Evolutionary conservation across 106 monocot species (phyloP).

Genomic region (Platanthera zijinensis): DNA sequence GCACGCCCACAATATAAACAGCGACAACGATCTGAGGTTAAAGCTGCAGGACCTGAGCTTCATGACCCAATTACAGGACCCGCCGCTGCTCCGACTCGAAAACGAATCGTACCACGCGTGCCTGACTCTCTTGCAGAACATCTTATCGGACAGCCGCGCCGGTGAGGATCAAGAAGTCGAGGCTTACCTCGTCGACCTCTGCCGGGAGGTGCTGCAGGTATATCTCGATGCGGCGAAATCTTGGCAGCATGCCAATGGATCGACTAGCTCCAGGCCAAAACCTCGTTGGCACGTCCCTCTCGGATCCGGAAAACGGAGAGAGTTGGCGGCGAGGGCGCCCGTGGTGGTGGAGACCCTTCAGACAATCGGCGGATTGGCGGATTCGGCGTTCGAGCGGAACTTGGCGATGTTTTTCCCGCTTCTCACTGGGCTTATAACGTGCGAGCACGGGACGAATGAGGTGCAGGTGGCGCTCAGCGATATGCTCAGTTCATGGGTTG

Average conservation of each 20-base stretch:
- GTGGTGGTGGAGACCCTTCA: conserved; percentile 72
- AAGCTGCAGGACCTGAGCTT: conserved; percentile 70
- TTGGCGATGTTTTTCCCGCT: conserved; percentile 62
- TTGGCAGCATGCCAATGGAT: conserved; percentile 8
- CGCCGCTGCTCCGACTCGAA: conserved; percentile 77
- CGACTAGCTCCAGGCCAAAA: conserved; percentile 7
- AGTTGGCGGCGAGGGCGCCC: conserved; percentile 71
- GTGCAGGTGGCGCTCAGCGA: conserved; percentile 73
- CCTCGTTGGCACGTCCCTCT: conserved; percentile 54
- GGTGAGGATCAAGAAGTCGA: conserved; percentile 30
- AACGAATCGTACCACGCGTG: conserved; percentile 78
- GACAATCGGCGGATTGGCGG: conserved; percentile 48
- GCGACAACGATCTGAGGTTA: conserved; percentile 44
- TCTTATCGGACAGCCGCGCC: conserved; percentile 26
- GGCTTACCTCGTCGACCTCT: conserved; percentile 51
- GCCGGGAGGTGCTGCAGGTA: conserved; percentile 64
- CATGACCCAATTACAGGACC: conserved; percentile 92
- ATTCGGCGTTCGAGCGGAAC: conserved; percentile 55
- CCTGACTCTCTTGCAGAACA: conserved; percentile 63
- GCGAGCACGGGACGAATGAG: conserved; percentile 79
- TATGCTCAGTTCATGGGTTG: conserved; percentile 56
- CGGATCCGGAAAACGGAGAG: conserved; percentile 66
- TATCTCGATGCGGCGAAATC: conserved; percentile 56
- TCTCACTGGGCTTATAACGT: conserved; percentile 58
- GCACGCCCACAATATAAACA: conserved; percentile 79